phyloP scores from a whole-genome alignment of 2,329 filamentous ascomycete species.

The Magnaporthiopsis poae region DNA sequence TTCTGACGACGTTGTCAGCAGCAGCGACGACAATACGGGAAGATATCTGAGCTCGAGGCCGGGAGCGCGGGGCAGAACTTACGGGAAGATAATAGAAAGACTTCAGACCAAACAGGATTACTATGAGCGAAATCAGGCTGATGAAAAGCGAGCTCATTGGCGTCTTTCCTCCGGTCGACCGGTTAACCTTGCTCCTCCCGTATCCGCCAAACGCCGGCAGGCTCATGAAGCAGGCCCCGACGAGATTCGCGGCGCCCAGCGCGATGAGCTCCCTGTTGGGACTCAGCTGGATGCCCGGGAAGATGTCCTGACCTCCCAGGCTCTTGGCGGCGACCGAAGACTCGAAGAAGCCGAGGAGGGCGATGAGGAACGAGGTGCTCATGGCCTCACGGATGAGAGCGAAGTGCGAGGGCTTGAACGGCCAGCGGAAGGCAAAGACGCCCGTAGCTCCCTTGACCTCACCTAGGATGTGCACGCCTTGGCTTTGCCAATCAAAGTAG shows the following conservation, averaged over 20 bases:
- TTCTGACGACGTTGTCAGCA: slow-evolving; percentile 46
- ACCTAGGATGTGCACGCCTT: slow-evolving; percentile 76
- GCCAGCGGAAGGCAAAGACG: slow-evolving; percentile 78
- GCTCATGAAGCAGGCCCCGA: slow-evolving; percentile 84
- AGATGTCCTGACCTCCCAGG: slow-evolving; percentile 58
- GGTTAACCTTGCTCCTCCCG: slow-evolving; percentile 89
- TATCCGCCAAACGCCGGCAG: slow-evolving; percentile 93
- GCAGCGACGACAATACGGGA: not conserved
- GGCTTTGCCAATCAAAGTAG: slow-evolving; percentile 63
- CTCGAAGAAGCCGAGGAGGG: slow-evolving; percentile 95
- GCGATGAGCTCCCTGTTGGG: slow-evolving; percentile 90
- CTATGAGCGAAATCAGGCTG: slow-evolving; percentile 70
- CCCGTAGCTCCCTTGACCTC: slow-evolving; percentile 65
- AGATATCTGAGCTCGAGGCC: too few species aligned
- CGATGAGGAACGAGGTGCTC: slow-evolving; percentile 85
- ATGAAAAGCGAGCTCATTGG: slow-evolving; percentile 89
- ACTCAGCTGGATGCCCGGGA: slow-evolving; percentile 73
- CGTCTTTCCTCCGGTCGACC: slow-evolving; percentile 79
- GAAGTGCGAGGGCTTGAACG: slow-evolving; percentile 68
- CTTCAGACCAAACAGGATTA: slow-evolving; percentile 71
- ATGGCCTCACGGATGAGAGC: slow-evolving; percentile 75
- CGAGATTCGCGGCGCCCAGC: slow-evolving; percentile 79
- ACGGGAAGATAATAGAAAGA: slow-evolving; percentile 95
- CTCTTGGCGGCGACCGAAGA: slow-evolving; percentile 93
- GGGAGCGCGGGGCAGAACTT: slow-evolving; percentile 28